phyloP scores from a whole-genome alignment of 257 asterid species.

The Solanum lycopersicoides region DNA sequence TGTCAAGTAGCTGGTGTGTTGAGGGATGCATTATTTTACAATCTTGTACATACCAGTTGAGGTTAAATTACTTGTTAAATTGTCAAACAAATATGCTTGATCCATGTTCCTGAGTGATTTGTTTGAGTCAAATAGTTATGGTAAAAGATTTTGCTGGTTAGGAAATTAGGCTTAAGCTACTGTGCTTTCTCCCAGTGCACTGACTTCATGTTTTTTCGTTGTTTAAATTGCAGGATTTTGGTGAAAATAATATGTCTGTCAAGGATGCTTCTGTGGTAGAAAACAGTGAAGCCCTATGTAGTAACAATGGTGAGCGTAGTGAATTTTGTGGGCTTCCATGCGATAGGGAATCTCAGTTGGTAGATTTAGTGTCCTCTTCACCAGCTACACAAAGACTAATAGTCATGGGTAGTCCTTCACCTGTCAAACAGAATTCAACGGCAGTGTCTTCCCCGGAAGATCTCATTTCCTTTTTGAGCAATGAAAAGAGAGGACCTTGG shows the following conservation, averaged over 20 bases:
- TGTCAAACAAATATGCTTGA: not conserved
- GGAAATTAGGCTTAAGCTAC: not conserved
- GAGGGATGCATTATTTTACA: not conserved
- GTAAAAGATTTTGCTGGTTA: not conserved
- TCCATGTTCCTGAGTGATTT: not conserved
- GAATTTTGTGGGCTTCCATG: conserved; percentile 15
- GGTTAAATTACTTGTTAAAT: not conserved
- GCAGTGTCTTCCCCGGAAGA: conserved; percentile 35
- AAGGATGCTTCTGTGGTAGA: not conserved
- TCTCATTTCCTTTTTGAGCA: conserved; percentile 24
- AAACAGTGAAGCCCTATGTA: not conserved
- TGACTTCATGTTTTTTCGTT: not conserved
- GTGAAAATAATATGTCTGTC: conserved; percentile 1
- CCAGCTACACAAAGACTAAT: conserved; percentile 26
- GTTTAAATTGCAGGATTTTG: conserved; percentile 3
- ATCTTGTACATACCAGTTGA: not conserved
- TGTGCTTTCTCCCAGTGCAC: not conserved
- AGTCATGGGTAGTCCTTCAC: conserved; percentile 23
- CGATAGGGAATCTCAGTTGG: conserved; percentile 23
- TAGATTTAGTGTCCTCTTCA: conserved; percentile 29
- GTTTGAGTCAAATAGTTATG: not conserved
- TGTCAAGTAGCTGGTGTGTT: not conserved
- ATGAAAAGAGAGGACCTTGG: conserved; percentile 19
- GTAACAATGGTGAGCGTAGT: conserved; percentile 8
- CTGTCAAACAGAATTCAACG: conserved; percentile 23